Conservation (phyloP, 345 rosid species). For the Litchi chinensis region DNA sequence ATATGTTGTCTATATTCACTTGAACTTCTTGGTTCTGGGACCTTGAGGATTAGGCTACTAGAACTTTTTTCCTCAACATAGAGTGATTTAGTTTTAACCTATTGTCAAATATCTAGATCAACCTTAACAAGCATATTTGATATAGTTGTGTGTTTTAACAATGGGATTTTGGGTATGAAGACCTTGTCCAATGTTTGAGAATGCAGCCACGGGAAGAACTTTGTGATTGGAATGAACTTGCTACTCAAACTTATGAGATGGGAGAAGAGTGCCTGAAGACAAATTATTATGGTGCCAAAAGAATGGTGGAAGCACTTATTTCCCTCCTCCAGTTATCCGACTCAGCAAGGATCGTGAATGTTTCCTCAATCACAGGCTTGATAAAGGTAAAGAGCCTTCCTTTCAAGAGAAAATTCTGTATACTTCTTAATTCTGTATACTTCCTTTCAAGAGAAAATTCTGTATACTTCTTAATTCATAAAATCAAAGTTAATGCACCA, state of each 20-base stretch:
- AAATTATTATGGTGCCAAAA: conserved; percentile 33
- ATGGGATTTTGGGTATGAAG: neutral
- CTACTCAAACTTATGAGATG: conserved; percentile 20
- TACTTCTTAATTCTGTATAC: no score
- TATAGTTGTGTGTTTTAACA: no score
- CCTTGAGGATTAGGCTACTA: neutral
- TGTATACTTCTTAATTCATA: no score
- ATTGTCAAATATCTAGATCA: no score
- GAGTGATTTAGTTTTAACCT: no score
- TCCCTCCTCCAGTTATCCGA: conserved; percentile 28
- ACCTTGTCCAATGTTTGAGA: neutral
- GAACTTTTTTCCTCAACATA: neutral
- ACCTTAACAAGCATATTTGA: no score
- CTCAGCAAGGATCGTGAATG: conserved; percentile 35
- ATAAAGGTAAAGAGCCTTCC: conserved; percentile 24
- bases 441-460: neutral
- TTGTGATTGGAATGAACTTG: conserved; percentile 17
- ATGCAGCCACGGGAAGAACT: conserved; percentile 16
- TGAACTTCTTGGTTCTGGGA: neutral
- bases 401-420: neutral
- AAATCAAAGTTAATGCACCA: no score
- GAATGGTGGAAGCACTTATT: conserved; percentile 26
- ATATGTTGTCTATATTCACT: neutral
- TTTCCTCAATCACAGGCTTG: conserved; percentile 31
- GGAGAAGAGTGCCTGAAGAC: conserved; percentile 31